Percentiles rank a stretch among this genome's conserved stretches.
phyloP scores from a whole-genome alignment of 441 rosid species.

The Brassica hybrid region DNA sequence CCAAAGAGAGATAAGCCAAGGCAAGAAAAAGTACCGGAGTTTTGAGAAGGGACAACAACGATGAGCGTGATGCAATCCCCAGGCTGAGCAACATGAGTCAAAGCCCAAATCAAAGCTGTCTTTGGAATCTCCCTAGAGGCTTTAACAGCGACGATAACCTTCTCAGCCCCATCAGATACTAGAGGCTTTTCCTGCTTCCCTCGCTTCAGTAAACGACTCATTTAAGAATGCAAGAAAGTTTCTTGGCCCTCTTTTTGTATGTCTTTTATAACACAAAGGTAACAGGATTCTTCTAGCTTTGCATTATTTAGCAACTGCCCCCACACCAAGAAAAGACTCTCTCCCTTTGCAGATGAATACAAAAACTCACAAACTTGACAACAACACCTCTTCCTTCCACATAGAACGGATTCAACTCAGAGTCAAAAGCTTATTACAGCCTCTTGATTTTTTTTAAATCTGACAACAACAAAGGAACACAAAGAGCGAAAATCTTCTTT shows the following conservation, averaged over 20 bases:
- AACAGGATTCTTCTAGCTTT: slow-evolving; percentile 32
- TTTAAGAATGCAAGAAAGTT: too few species aligned
- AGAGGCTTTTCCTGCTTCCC: slow-evolving; percentile 58
- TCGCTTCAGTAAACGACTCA: slow-evolving; percentile 65
- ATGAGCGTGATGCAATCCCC: slow-evolving; percentile 94
- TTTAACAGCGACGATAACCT: slow-evolving; percentile 95
- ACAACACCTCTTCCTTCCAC: too few species aligned
- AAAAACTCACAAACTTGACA: too few species aligned
- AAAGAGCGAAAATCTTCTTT: too few species aligned
- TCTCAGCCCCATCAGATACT: slow-evolving; percentile 62
- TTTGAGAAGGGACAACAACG: slow-evolving; percentile 84
- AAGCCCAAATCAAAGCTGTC: slow-evolving; percentile 92
- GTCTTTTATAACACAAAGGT: too few species aligned
- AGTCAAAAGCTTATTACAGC: slow-evolving; percentile 40
- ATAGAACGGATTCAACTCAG: slow-evolving; percentile 11
- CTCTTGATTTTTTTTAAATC: slow-evolving; percentile 45
- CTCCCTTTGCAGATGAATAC: slow-evolving; percentile 46
- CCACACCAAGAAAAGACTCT: slow-evolving; percentile 52
- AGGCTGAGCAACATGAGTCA: slow-evolving; percentile 98
- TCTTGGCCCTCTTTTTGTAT: slow-evolving; percentile 11
- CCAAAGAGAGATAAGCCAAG: background rate
- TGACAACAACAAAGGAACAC: slow-evolving; percentile 26
- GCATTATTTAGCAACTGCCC: slow-evolving; percentile 59
- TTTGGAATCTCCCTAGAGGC: slow-evolving; percentile 96
- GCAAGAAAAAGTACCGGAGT: slow-evolving; percentile 66